These are phyloP conservation scores for Boletellus ananiceps DNA, from an alignment of 768 basidiomycete species.

Conservation along the genomic window DNA sequence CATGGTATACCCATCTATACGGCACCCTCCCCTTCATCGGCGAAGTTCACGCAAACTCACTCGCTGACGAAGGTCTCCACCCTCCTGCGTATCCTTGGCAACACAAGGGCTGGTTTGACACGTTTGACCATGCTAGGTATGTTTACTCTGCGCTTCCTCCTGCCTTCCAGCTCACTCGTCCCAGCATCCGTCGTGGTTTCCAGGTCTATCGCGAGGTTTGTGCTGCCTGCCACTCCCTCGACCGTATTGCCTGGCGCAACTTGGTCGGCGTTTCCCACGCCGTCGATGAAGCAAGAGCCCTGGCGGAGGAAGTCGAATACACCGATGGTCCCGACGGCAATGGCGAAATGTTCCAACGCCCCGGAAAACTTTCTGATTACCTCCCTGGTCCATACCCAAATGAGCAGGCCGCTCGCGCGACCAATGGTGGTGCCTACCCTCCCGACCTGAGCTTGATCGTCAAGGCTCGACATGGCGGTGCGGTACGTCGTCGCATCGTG, in stretches of 20 bases:
- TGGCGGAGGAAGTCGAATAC: slow-evolving; percentile 98
- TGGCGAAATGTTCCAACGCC: slow-evolving; percentile 98
- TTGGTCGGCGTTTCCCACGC: slow-evolving; percentile 97
- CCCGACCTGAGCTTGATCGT: slow-evolving; percentile 96
- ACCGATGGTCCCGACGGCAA: slow-evolving; percentile 90
- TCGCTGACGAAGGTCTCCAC: slow-evolving; percentile 93
- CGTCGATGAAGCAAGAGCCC: slow-evolving; percentile 77
- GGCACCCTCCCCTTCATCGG: slow-evolving; percentile 86
- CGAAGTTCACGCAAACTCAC: slow-evolving; percentile 89
- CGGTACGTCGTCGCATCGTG: slow-evolving; percentile 51
- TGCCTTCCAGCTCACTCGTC: slow-evolving; percentile 6
- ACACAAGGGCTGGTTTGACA: slow-evolving; percentile 82
- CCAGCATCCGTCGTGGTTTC: slow-evolving; percentile 91
- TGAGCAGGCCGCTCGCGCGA: slow-evolving; percentile 93
- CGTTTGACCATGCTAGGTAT: slow-evolving; percentile 95
- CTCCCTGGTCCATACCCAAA: slow-evolving; percentile 94
- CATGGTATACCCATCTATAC: slow-evolving; percentile 95
- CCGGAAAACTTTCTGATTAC: slow-evolving; percentile 97
- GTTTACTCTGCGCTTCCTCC: slow-evolving; percentile 24
- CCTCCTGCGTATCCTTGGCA: slow-evolving; percentile 85
- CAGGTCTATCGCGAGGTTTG: slow-evolving; percentile 99
- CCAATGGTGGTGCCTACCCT: slow-evolving; percentile 92
- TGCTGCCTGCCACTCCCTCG: slow-evolving; percentile 96
- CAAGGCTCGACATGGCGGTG: slow-evolving; percentile 96
- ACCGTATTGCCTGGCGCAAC: slow-evolving; percentile 99